These are phyloP conservation scores for Alternaria infectoria DNA, from an alignment of 2,329 filamentous ascomycete genomes.

Conservation along the genomic window DNA sequence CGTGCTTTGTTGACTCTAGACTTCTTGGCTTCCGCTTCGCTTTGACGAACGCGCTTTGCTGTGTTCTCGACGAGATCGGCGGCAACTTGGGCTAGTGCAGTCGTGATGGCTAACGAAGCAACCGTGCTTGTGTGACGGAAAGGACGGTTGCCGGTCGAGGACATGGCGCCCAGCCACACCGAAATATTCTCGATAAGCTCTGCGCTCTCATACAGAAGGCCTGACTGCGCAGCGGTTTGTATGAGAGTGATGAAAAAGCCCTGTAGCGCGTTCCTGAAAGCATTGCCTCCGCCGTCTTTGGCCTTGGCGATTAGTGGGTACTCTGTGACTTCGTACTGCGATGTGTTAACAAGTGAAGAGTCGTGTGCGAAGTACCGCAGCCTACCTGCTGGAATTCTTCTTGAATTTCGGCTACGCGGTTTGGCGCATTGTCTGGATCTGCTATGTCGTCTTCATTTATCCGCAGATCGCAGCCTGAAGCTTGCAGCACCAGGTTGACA, in stretches of 20 bases:
- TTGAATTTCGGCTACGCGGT: constrained; percentile 82
- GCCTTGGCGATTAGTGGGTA: constrained; percentile 89
- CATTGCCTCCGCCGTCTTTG: constrained; percentile 74
- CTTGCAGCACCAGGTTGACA: constrained; percentile 67
- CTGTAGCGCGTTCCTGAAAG: constrained; percentile 78
- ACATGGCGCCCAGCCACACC: constrained; percentile 89
- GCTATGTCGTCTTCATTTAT: constrained; percentile 84
- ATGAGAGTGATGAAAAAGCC: constrained; percentile 82
- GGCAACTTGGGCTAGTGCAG: constrained; percentile 75
- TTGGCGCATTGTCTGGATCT: constrained; percentile 85
- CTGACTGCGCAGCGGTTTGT: constrained; percentile 79
- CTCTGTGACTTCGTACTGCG: constrained; percentile 76
- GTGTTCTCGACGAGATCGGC: constrained; percentile 73
- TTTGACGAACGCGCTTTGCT: constrained; percentile 77
- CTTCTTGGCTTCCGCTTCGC: constrained; percentile 78
- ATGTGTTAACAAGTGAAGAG: constrained; percentile 16
- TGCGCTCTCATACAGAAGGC: constrained; percentile 76
- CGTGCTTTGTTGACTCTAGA: constrained; percentile 78
- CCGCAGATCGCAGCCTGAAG: constrained; percentile 80
- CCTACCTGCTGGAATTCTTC: constrained; percentile 80
- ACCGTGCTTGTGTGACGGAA: constrained; percentile 95
- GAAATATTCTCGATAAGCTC: constrained; percentile 87
- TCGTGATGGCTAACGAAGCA: constrained; percentile 79
- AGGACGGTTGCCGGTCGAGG: constrained; percentile 82
- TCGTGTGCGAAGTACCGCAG: constrained; percentile 2